Base-by-base conservation (phyloP, 1,284 basidiomycete genomes). In the Inonotus obliquus region DNA sequence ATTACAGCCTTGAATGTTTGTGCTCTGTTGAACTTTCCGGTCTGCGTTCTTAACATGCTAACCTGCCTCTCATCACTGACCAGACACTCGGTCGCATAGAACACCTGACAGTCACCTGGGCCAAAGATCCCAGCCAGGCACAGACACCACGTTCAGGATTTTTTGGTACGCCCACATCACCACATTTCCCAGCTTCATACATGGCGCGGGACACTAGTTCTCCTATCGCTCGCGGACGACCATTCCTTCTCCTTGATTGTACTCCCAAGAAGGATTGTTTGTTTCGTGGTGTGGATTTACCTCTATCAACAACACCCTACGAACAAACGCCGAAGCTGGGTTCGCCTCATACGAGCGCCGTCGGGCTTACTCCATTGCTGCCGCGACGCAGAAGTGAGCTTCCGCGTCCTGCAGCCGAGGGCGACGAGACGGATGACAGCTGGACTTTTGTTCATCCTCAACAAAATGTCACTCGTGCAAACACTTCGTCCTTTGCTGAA, bases 31-130 rank as follows among this genome's bases (percentile, higher is more conserved):
- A 56, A 19, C 39, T 48, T 21, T 27, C 32, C 62, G 45, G 9
- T 9, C 32, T 32, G 32, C 32, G 32, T 4, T 32, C 4, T 59
- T 67, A 39, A 44, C 1, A 65, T 41, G 65, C 39, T 63, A 35
- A 54, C 23, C 48, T 66, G 48, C 21, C 48, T 37, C 29, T 51
- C 41, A 27, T 21, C 35, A 39, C 57, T 32, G 21, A 32, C 1
- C 65, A 91, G 89, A 82, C 86, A 10, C 77, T 92, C 65, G 81
- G 85, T 64, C 77, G 79, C 58, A 77, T 91, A 13, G 83, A 87
- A 54, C 85, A 89, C 70, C 69, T 92, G 9, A 84, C 79, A 0
- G 84, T 89, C n/a, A 88, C 86, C 38, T 91, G 90, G 89, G 86
- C 88, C 21, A 89, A 91, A 71, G 83, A 60, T 17, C 44, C 38